A percentile compares a stretch with the other conserved stretches of the same genome.
phyloP scores from a whole-genome alignment of 2,329 filamentous ascomycete genomes.

The Epichloe festucae region DNA sequence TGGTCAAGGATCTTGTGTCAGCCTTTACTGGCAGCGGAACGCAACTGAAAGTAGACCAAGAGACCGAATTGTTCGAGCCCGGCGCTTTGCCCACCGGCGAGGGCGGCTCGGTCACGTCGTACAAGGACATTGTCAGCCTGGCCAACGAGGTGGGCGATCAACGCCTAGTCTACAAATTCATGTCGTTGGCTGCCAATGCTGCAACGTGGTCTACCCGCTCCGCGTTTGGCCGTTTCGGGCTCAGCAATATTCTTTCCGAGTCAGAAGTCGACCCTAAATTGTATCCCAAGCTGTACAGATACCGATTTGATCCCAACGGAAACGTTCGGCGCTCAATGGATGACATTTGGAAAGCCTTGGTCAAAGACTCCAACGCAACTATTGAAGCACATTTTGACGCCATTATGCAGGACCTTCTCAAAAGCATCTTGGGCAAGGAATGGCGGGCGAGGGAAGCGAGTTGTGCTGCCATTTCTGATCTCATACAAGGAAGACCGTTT shows the following conservation, averaged over 20 bases:
- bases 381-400: slow-evolving; percentile 74
- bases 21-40: slow-evolving; percentile 72
- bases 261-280: slow-evolving; percentile 83
- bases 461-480: slow-evolving; percentile 76
- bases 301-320: slow-evolving; percentile 86
- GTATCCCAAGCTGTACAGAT: slow-evolving; percentile 88
- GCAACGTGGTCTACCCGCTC: slow-evolving; percentile 96
- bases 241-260: slow-evolving; percentile 84
- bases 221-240: slow-evolving; percentile 84
- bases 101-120: slow-evolving; percentile 80
- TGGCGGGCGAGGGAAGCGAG: slow-evolving; percentile 91
- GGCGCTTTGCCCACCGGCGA: slow-evolving; percentile 84
- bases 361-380: slow-evolving; percentile 69
- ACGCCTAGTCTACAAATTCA: slow-evolving; percentile 94
- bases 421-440: slow-evolving; percentile 76
- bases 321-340: slow-evolving; percentile 95
- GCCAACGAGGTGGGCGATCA: slow-evolving; percentile 96
- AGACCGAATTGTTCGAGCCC: slow-evolving; percentile 88
- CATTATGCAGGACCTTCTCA: slow-evolving; percentile 78
- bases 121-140: slow-evolving; percentile 91
- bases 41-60: slow-evolving; percentile 69
- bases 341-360: slow-evolving; percentile 92
- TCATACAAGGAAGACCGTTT: slow-evolving; percentile 69
- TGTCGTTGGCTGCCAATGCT: slow-evolving; percentile 91
- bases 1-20: slow-evolving; percentile 77